Evolutionary conservation across 2,329 filamentous ascomycete species (phyloP), one percentile per base, ranked within the genome.

Genomic region (Arachnopeziza araneosa): DNA sequence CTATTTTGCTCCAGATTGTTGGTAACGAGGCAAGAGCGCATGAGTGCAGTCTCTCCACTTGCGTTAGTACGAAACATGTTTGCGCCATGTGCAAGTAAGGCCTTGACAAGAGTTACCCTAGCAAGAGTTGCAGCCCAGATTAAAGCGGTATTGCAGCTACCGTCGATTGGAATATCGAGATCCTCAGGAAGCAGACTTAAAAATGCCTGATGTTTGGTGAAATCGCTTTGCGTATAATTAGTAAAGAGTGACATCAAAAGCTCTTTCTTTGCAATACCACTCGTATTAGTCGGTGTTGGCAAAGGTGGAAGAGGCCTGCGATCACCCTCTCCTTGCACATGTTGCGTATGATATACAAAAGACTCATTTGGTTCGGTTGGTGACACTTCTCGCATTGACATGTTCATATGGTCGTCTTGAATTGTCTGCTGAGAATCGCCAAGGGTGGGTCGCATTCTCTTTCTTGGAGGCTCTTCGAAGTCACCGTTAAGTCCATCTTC

Each of bases 51-150:
- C 74, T 98, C 93, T 17, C 95, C 95, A 1, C 88, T 89, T 24
- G 87, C 86, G 70, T 98, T 99, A 1, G 96, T 88, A 30, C 95
- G 85, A 72, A 88, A 90, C 53, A 96, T 91, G 66, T 88, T 96
- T 1, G 93, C 93, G 1, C 95, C 95, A 53, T 89, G 88, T 5
- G 86, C 81, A 58, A 98, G 90, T 12, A 99, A 80, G 0, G 93
- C 83, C 57, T 90, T 86, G 59, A 98, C 79, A 6, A 99, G 80
- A 1, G 90, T 84, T 72, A 96, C 88, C 19, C 93, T 88, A 2
- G 92, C 92, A 53, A 99, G 80, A 4, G 95, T 97, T 5, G 95
- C 92, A 1, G 95, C 95, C 95, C 95, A 99, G 71, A 98, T 93
- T 50, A 99, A 79, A 2, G 93, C 93, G 21, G 92, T 98, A 70